phyloP scores from a whole-genome alignment of 2,329 filamentous ascomycete species.

The Talaromyces verruculosus region DNA sequence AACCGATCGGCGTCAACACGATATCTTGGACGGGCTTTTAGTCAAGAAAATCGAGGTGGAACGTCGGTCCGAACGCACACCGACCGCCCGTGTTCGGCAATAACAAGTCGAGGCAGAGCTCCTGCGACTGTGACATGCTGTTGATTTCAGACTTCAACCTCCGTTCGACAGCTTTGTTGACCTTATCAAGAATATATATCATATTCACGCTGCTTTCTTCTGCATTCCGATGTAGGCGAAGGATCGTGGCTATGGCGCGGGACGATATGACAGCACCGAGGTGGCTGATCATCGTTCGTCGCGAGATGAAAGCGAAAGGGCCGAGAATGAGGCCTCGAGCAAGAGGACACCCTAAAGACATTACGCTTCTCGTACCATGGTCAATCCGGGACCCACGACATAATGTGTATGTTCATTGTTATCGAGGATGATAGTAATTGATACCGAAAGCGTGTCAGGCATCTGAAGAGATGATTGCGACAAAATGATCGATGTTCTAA shows the following conservation, averaged over 20 bases:
- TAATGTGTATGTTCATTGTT: background rate
- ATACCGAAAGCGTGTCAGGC: background rate
- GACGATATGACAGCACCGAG: background rate
- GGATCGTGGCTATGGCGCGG: too few species aligned
- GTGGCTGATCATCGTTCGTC: background rate
- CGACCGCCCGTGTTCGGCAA: background rate
- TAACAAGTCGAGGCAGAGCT: background rate
- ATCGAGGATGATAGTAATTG: background rate
- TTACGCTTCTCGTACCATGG: background rate
- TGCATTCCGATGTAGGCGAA: background rate
- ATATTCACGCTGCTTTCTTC: background rate
- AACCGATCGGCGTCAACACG: background rate
- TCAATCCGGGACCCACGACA: background rate
- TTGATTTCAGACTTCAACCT: background rate
- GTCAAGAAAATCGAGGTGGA: background rate
- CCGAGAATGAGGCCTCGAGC: background rate
- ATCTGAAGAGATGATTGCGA: background rate
- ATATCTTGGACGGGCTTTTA: background rate
- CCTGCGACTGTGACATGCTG: background rate
- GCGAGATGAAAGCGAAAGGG: background rate
- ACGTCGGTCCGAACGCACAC: background rate
- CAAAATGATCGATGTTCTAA: background rate
- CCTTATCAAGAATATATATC: background rate
- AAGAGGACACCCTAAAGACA: background rate
- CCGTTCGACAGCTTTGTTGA: background rate